These are phyloP conservation scores for Metschnikowia lunata DNA, from an alignment of 805 yeast genomes.

Conservation along the genomic window DNA sequence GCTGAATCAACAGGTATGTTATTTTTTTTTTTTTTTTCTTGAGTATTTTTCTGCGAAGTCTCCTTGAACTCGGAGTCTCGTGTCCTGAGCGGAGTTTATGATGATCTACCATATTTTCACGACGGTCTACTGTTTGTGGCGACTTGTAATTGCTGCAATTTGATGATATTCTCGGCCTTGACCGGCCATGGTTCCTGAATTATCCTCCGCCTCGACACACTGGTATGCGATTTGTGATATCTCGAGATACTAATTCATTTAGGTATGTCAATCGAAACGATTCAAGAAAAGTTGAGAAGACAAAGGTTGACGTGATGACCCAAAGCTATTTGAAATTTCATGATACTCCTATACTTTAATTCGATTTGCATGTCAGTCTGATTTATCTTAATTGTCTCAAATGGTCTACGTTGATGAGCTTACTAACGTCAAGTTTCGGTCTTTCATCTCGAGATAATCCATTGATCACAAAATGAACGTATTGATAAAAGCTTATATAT, in stretches of 20 bases:
- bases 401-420: no score
- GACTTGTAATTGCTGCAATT: slow-evolving; percentile 41
- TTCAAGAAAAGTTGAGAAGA: no score
- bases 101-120: slow-evolving; percentile 47
- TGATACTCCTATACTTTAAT: slow-evolving; percentile 26
- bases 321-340: slow-evolving; percentile 14
- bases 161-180: slow-evolving; percentile 47
- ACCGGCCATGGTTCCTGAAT: slow-evolving; percentile 51
- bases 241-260: background rate
- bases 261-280: slow-evolving; percentile 7
- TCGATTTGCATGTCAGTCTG: slow-evolving; percentile 45
- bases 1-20: slow-evolving; percentile 18
- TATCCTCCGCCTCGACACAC: background rate
- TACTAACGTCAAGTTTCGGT: no score
- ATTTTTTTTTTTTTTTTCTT: background rate
- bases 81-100: slow-evolving; percentile 28
- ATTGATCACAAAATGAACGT: no score
- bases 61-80: background rate
- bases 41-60: background rate
- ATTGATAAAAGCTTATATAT: no score
- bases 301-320: slow-evolving; percentile 10
- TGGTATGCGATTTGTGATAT: background rate
- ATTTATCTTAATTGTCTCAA: slow-evolving; percentile 6
- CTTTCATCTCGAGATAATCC: no score
- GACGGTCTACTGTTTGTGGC: slow-evolving; percentile 49